These are phyloP conservation scores for Abelmoschus esculentus DNA, from an alignment of 345 rosid genomes.

Conservation along the genomic window DNA sequence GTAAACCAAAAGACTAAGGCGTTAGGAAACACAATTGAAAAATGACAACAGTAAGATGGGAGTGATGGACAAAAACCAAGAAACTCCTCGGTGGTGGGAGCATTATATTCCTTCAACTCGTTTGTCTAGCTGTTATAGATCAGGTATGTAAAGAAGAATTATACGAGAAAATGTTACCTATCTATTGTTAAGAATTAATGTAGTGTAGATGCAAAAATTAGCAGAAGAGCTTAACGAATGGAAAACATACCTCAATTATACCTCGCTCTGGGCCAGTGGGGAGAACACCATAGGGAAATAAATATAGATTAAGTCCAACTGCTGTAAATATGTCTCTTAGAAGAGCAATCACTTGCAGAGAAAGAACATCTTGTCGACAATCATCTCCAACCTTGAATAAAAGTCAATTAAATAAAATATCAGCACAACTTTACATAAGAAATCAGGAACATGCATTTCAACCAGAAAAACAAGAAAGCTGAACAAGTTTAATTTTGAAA, in stretches of 20 bases:
- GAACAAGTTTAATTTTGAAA: background rate
- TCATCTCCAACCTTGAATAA: constrained; percentile 91
- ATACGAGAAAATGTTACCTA: background rate
- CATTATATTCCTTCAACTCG: background rate
- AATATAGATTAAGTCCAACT: constrained; percentile 73
- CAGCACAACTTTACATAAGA: background rate
- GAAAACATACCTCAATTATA: constrained; percentile 60
- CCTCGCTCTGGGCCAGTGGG: constrained; percentile 97
- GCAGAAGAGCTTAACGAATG: background rate
- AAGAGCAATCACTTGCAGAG: constrained; percentile 95
- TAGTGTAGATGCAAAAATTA: background rate
- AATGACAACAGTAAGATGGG: background rate
- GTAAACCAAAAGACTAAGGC: background rate
- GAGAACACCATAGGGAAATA: constrained; percentile 98
- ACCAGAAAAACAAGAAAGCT: background rate
- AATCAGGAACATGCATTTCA: background rate
- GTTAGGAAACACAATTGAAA: background rate
- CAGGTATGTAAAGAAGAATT: background rate
- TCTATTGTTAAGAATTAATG: background rate
- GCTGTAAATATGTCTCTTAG: constrained; percentile 87
- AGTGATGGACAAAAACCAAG: background rate
- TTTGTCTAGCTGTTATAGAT: background rate
- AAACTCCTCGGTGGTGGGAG: background rate
- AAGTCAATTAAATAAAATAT: background rate
- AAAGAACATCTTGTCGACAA: constrained; percentile 98